Evolutionary conservation across 805 yeast genomes (phyloP).

Genomic region (Blastobotrys chiropterorum): DNA sequence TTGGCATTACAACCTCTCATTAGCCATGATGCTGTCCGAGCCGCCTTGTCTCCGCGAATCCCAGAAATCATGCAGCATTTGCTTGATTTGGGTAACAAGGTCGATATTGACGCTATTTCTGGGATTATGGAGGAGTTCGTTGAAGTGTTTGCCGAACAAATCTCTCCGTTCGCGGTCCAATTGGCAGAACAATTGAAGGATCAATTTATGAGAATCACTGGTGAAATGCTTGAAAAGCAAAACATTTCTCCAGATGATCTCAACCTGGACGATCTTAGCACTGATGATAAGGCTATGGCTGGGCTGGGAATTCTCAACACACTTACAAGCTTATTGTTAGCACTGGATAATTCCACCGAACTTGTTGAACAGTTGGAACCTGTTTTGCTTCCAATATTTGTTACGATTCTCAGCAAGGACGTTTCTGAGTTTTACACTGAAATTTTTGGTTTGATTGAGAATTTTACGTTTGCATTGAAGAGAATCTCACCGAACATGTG

Average conservation of each 20-base stretch:
- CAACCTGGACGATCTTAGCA: conserved; percentile 35
- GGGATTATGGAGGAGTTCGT: conserved; percentile 95
- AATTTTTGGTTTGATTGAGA: conserved; percentile 67
- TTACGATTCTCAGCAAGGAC: conserved; percentile 56
- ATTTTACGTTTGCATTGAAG: conserved; percentile 56
- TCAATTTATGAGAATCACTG: conserved; percentile 66
- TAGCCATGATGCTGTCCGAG: conserved; percentile 56
- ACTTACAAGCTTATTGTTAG: conserved; percentile 69
- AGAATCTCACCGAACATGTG: conserved; percentile 66
- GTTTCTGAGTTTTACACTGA: conserved; percentile 73
- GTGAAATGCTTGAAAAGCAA: conserved; percentile 54
- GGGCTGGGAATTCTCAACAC: conserved; percentile 79
- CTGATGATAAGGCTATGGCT: conserved; percentile 70
- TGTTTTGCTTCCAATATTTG: conserved; percentile 62
- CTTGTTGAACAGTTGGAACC: conserved; percentile 60
- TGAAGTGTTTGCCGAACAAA: conserved; percentile 76
- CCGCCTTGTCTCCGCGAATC: conserved; percentile 60
- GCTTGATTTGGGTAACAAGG: conserved; percentile 64
- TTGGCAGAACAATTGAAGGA: conserved; percentile 49
- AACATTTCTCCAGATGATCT: conserved; percentile 36
- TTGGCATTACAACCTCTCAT: conserved; percentile 78
- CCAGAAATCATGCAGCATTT: conserved; percentile 78
- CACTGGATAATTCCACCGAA: conserved; percentile 74
- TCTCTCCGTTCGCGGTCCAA: conserved; percentile 86
- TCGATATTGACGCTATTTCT: conserved; percentile 82